phyloP scores from a whole-genome alignment of 2,329 filamentous ascomycete genomes.

The Emmonsia crescens region DNA sequence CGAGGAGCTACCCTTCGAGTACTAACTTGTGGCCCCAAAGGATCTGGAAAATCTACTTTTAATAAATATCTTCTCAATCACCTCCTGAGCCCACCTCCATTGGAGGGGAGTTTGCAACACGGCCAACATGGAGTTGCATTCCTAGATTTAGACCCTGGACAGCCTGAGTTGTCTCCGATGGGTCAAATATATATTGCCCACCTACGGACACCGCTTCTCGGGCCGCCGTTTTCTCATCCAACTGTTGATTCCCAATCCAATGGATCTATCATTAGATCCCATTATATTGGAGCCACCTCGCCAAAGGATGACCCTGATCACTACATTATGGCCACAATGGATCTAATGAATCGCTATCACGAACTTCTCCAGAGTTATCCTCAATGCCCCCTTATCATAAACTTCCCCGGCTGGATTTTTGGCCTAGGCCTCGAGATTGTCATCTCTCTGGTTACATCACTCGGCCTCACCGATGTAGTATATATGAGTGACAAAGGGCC shows the following conservation, averaged over 20 bases:
- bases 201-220: slow-evolving; percentile 41
- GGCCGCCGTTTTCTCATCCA: slow-evolving; percentile 47
- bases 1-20: slow-evolving; percentile 31
- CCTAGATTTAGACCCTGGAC: slow-evolving; percentile 49
- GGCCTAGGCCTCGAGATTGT: slow-evolving; percentile 42
- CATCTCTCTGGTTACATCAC: slow-evolving; percentile 34
- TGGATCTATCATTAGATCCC: slow-evolving; percentile 37
- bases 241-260: slow-evolving; percentile 24
- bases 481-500: slow-evolving; percentile 43
- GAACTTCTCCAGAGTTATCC: slow-evolving; percentile 30
- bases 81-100: slow-evolving; percentile 34
- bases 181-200: slow-evolving; percentile 49
- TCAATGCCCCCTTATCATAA: slow-evolving; percentile 44
- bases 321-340: slow-evolving; percentile 42
- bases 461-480: slow-evolving; percentile 42
- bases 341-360: slow-evolving; percentile 42
- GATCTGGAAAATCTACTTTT: slow-evolving; percentile 51
- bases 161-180: slow-evolving; percentile 49
- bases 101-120: slow-evolving; percentile 20
- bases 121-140: slow-evolving; percentile 38
- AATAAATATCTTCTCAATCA: slow-evolving; percentile 46
- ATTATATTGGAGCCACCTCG: slow-evolving; percentile 43
- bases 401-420: slow-evolving; percentile 47
- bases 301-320: slow-evolving; percentile 48
- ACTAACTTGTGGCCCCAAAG: slow-evolving; percentile 45